phyloP scores from a whole-genome alignment of 2,329 filamentous ascomycete genomes.

The Fusarium humuli region DNA sequence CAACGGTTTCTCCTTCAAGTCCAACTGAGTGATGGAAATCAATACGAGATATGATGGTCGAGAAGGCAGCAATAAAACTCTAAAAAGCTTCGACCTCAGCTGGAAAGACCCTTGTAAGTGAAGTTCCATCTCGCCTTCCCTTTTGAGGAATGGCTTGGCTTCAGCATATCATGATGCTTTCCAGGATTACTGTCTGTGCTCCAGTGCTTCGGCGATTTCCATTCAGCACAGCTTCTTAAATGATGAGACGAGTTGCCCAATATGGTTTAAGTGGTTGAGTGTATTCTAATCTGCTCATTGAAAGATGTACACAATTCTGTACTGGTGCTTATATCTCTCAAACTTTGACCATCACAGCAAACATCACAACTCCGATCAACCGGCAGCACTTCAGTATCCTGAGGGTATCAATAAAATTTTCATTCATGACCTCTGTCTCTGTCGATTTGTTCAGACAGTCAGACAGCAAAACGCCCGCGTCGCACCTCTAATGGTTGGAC shows the following conservation, averaged over 20 bases:
- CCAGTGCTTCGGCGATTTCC: conserved; percentile 15
- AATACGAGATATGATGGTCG: not conserved
- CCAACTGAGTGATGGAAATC: not conserved
- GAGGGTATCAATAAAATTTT: conserved; percentile 41
- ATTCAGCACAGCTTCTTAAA: not conserved
- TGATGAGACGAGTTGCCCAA: not conserved
- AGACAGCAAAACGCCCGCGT: conserved; percentile 44
- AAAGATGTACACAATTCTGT: not conserved
- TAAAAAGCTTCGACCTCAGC: conserved; percentile 5
- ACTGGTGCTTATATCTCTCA: conserved; percentile 4
- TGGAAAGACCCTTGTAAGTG: conserved; percentile 12
- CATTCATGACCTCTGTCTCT: conserved; percentile 42
- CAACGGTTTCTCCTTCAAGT: not conserved
- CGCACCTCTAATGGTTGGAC: conserved; percentile 46
- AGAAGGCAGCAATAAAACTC: conserved; percentile 11
- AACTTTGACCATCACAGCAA: not conserved
- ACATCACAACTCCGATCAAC: conserved; percentile 26
- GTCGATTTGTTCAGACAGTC: conserved; percentile 18
- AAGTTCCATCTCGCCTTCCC: conserved; percentile 9
- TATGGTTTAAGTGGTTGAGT: not conserved
- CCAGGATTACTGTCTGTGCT: conserved; percentile 15
- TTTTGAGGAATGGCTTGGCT: conserved; percentile 6
- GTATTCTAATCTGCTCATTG: not conserved
- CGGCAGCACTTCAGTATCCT: conserved; percentile 43
- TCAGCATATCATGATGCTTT: conserved; percentile 15